Base-by-base conservation (phyloP, 2,329 filamentous ascomycete species). In the Aureobasidium mangrovei region DNA sequence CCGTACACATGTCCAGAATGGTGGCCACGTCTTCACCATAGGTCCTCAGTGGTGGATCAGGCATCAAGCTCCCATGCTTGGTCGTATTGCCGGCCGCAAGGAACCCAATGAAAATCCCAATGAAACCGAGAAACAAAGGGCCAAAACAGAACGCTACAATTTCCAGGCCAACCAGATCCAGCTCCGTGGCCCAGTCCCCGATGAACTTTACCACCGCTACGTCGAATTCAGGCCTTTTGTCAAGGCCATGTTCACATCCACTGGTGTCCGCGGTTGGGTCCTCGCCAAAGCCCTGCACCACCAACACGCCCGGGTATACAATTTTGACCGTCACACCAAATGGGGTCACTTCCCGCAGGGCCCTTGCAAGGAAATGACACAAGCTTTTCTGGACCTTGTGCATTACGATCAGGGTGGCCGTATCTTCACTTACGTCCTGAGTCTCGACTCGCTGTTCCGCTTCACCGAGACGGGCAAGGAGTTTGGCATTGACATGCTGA, bases 401-500 rank as follows among this genome's bases (percentile, higher is more conserved):
- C 89, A 95, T 63, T 91, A 86, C 65, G 90, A 91, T 63, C 81
- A 93, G 62, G 91, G 89, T 18, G 86, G 86, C 1, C 83, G 90
- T 9, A 82, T 94, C 55, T 96, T 93, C 65, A 97, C 91, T 26
- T 97, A 96, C 62, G 85, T 96, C 28, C 74, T 97, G 26, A 95
- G 89, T 0, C 77, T 96, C 5, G 91, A 97, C 64, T 86, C 85
- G 4, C 77, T 91, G 52, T 80, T 94, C 65, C 85, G 90, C 43
- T 96, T 96, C 70, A 96, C 91, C 1, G 91, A 96, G 69, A 97
- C 91, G 0, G 91, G 91, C 31, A 93, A 93, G 63, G 91, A 96
- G 64, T 96, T 96, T 57, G 89, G 91, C 51, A 89, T 97, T 63
- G 91, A 96, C 70, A 76, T 96, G 68, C 72, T 97, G 63, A 90